Percentiles rank a stretch among this genome's conserved stretches.
Conservation (phyloP, 1,139 yeast species). For the Pichia sp. region DNA sequence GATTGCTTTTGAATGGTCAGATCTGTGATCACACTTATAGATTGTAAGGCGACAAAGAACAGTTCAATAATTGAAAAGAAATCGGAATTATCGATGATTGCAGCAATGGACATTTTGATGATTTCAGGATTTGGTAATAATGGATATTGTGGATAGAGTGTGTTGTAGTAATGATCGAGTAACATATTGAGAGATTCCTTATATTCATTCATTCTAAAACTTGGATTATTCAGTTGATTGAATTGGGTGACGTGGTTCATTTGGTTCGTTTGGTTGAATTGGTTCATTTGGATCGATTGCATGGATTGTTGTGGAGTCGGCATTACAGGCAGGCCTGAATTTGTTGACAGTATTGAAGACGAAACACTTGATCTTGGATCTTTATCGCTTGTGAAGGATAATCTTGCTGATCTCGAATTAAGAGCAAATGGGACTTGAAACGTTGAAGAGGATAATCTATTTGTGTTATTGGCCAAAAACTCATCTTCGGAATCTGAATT, state of each 20-base stretch:
- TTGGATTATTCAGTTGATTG: not conserved
- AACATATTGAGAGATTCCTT: slow-evolving; percentile 3
- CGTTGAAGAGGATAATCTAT: slow-evolving; percentile 20
- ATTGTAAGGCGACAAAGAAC: slow-evolving; percentile 50
- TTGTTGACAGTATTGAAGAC: slow-evolving; percentile 3
- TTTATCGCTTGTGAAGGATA: slow-evolving; percentile 37
- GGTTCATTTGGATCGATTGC: not conserved
- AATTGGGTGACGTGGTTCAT: not conserved
- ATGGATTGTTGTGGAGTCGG: not conserved
- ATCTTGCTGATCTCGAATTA: slow-evolving; percentile 40
- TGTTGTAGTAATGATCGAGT: slow-evolving; percentile 44
- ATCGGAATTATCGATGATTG: slow-evolving; percentile 38
- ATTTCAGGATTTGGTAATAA: slow-evolving; percentile 44
- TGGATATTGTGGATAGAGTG: slow-evolving; percentile 56
- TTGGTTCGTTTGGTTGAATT: not conserved
- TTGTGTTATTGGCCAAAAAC: slow-evolving; percentile 21
- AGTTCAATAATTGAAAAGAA: slow-evolving; percentile 44
- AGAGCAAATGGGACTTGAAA: slow-evolving; percentile 26
- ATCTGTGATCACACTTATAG: slow-evolving; percentile 41
- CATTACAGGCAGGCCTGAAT: not conserved
- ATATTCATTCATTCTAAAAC: not conserved
- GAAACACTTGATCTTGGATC: slow-evolving; percentile 11
- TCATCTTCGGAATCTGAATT: slow-evolving; percentile 41
- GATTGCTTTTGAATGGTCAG: not conserved
- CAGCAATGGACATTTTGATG: slow-evolving; percentile 7